Evolutionary conservation across 176 grass and related monocot species (phyloP).

Genomic region (Eragrostis curvula): DNA sequence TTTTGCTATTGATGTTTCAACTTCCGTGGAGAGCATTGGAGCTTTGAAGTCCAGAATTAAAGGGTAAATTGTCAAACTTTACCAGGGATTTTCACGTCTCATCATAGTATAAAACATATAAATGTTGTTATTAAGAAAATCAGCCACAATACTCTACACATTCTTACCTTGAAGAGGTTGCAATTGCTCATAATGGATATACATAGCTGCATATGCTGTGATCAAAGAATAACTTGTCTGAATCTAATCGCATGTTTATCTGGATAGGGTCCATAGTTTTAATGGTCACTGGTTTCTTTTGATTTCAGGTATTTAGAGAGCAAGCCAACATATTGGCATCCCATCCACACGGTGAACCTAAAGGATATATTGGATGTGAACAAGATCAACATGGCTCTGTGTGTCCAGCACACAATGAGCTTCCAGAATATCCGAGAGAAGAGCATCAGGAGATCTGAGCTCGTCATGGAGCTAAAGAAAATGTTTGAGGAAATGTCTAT

Average conservation of each 20-base stretch:
- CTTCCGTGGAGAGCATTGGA: slow-evolving; percentile 75
- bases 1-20: slow-evolving; percentile 76
- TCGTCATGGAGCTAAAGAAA: slow-evolving; percentile 85
- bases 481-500: slow-evolving; percentile 87
- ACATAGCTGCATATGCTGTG: not conserved
- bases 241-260: not conserved
- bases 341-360: slow-evolving; percentile 70
- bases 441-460: slow-evolving; percentile 74
- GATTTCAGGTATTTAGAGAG: slow-evolving; percentile 83
- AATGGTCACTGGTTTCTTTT: not conserved
- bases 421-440: slow-evolving; percentile 92
- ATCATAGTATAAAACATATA: not conserved
- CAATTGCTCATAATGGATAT: not conserved
- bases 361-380: slow-evolving; percentile 86
- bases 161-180: not conserved
- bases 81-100: not conserved
- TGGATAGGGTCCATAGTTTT: not conserved
- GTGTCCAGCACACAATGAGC: slow-evolving; percentile 90
- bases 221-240: not conserved
- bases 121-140: not conserved
- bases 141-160: not conserved
- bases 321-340: slow-evolving; percentile 87
- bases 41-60: slow-evolving; percentile 81
- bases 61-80: slow-evolving; percentile 53
- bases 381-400: slow-evolving; percentile 84